phyloP scores from a whole-genome alignment of 1,284 basidiomycete species.

The Papiliotrema terrestris region DNA sequence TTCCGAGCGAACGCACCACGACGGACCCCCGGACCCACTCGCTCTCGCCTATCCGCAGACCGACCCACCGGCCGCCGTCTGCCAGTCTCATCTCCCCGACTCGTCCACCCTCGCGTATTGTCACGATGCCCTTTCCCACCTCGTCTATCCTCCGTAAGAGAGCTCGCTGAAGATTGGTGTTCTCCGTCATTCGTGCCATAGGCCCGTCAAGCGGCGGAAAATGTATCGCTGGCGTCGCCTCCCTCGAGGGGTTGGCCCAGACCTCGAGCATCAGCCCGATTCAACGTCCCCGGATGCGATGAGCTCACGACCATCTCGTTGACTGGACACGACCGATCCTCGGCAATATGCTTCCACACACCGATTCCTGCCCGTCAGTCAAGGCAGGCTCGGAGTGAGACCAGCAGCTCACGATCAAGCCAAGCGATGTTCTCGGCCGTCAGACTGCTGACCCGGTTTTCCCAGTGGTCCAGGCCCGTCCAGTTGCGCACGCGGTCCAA shows the following conservation, averaged over 20 bases:
- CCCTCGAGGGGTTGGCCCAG: slow-evolving; percentile 59
- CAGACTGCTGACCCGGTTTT: slow-evolving; percentile 85
- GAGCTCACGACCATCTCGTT: slow-evolving; percentile 74
- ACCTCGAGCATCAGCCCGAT: slow-evolving; percentile 55
- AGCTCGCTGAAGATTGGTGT: slow-evolving; percentile 81
- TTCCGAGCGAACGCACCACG: slow-evolving; percentile 27
- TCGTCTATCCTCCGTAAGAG: slow-evolving; percentile 57
- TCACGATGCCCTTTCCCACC: slow-evolving; percentile 24
- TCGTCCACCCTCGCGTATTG: slow-evolving; percentile 34
- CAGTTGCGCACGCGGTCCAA: slow-evolving; percentile 67
- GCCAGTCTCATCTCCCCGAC: slow-evolving; percentile 42
- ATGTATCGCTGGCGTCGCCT: slow-evolving; percentile 42
- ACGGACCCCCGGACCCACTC: slow-evolving; percentile 43
- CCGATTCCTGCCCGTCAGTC: slow-evolving; percentile 61
- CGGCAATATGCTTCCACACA: slow-evolving; percentile 76
- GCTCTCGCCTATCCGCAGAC: slow-evolving; percentile 34
- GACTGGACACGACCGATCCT: slow-evolving; percentile 64
- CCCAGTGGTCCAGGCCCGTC: slow-evolving; percentile 62
- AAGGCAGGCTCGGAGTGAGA: background rate
- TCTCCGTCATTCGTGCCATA: slow-evolving; percentile 83
- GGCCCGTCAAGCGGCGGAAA: slow-evolving; percentile 38
- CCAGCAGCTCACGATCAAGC: slow-evolving; percentile 60
- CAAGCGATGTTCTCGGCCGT: slow-evolving; percentile 78
- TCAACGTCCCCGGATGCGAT: background rate
- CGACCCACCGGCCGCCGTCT: slow-evolving; percentile 43